Evolutionary conservation across 345 rosid genomes (phyloP), one percentile per base, ranked within the genome.

Genomic region (Citrus mangshanensis): DNA sequence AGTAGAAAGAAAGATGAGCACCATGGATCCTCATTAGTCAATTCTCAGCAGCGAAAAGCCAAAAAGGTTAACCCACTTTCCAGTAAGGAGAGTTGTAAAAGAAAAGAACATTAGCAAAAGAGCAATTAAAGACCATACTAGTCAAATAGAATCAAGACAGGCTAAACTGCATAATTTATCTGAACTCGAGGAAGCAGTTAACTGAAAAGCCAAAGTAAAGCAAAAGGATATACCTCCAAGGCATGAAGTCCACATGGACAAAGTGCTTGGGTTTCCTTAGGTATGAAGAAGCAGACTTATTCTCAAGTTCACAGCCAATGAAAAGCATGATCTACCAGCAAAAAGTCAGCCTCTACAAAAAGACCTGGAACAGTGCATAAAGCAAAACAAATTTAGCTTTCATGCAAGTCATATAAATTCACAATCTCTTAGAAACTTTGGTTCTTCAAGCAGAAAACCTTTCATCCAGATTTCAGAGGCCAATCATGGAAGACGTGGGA

Each of bases 311-410:
- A 46, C 51, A 46, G 51, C 18, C 16, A 46, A 13, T 13, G 51
- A 12, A 46, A 46, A 13, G 18, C 51, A 46, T 46, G 51, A 18
- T 46, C 51, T 13, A 12, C 5, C 51, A 46, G 51, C 18, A 13
- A 46, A 12, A 46, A 3, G 51, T 46, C 51, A 46, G 51, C 18
- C 16, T 46, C 51, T 46, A 46, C 13, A 46, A 49, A 55, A 71
- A 40, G 40, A 82, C 63, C 75, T 83, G 82, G 65, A 85, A 84
- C 66, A 78, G 77, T 58, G 81, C 88, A 51, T 85, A 86, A 28
- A 21, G 68, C 70, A 62, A 63, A 28, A 63, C 70, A 58, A 21
- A 13, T 25, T 60, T 64, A 35, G 34, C 75, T 61, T 27, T 24
- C 51, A 59, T 72, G 61, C 60, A 28, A 70, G 76, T 79, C 74